Evolutionary conservation across 1,284 basidiomycete genomes (phyloP).

Genomic region (Neolentinus lepideus): DNA sequence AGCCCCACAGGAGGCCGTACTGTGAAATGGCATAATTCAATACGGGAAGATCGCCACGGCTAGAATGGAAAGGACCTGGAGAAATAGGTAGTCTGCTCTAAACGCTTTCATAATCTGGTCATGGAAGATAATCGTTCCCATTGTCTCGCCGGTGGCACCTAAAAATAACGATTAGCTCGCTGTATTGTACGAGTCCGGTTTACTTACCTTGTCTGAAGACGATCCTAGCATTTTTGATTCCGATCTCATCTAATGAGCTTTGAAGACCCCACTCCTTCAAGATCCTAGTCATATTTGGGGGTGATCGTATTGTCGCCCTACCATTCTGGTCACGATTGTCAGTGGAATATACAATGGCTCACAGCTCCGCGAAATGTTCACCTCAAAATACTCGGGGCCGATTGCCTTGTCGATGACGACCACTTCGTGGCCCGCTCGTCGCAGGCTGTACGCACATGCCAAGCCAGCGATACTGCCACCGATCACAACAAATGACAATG

Average conservation of each 20-base stretch:
- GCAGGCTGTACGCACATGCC: constrained; percentile 44
- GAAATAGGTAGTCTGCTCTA: constrained; percentile 1
- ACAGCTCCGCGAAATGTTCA: neutral
- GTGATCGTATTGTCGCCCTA: constrained; percentile 38
- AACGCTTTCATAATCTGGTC: constrained; percentile 2
- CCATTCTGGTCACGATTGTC: neutral
- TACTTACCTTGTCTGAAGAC: neutral
- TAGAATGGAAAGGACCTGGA: neutral
- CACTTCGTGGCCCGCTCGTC: constrained; percentile 48
- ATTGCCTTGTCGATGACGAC: constrained; percentile 36
- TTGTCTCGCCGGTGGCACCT: neutral
- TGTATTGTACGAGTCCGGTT: too few relatives aligned
- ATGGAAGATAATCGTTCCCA: neutral
- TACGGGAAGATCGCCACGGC: neutral
- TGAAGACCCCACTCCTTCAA: constrained; percentile 49
- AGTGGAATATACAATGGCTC: neutral
- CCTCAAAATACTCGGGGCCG: neutral
- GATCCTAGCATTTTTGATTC: neutral
- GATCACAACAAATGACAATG: neutral
- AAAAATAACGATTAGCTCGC: too few relatives aligned
- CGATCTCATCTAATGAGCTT: constrained; percentile 19
- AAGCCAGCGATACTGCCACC: constrained; percentile 33
- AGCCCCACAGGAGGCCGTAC: neutral
- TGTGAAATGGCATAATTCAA: neutral
- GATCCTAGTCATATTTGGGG: constrained; percentile 52